These are phyloP conservation scores for Pseudogymnoascus sp. DNA, from an alignment of 2,329 filamentous ascomycete species.

Conservation along the genomic window DNA sequence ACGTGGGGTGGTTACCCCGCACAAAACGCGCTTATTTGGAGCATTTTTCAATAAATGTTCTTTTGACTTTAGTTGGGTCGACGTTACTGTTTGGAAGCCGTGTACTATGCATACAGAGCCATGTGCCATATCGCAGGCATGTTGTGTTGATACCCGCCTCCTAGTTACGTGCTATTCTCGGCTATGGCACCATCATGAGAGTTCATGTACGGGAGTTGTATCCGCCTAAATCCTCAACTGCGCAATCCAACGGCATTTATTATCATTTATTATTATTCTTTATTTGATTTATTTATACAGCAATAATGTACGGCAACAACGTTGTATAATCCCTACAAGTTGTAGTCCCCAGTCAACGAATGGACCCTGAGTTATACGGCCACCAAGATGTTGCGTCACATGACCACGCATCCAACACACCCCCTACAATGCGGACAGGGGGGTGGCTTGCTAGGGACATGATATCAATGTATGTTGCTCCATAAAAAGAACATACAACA, in stretches of 20 bases:
- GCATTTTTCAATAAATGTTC: not conserved
- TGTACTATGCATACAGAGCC: not conserved
- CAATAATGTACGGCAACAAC: not conserved
- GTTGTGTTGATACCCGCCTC: not conserved
- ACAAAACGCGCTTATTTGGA: not conserved
- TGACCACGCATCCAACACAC: not conserved
- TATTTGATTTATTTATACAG: not conserved
- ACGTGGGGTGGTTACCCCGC: not conserved
- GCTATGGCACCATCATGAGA: constrained; percentile 4
- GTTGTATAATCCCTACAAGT: not conserved
- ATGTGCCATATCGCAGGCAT: not conserved
- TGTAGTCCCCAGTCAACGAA: not conserved
- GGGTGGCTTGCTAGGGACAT: not conserved
- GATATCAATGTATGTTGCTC: not conserved
- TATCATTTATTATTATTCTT: not conserved
- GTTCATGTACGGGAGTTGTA: not conserved
- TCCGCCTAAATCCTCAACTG: not conserved
- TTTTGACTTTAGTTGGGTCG: constrained; percentile 2
- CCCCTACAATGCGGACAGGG: not conserved
- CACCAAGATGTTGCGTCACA: not conserved
- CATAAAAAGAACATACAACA: constrained; percentile 4
- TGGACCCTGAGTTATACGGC: not conserved
- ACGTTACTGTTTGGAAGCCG: not conserved
- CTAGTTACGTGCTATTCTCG: constrained; percentile 6
- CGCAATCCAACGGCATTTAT: not conserved